Evolutionary conservation across 2,329 filamentous ascomycete species (phyloP).

Genomic region (Chrysosporium keratinophilum): DNA sequence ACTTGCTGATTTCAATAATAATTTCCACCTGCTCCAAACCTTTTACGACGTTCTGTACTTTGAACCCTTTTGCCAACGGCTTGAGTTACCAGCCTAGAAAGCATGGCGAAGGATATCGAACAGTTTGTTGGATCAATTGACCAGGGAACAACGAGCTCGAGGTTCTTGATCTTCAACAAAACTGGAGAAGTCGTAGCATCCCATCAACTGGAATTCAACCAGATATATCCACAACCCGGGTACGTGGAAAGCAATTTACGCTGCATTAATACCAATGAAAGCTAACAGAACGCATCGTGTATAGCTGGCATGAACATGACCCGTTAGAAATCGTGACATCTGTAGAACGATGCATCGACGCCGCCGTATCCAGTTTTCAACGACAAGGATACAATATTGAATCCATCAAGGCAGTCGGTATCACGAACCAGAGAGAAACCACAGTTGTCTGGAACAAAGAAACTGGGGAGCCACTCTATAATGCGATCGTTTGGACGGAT

Average conservation of each 20-base stretch:
- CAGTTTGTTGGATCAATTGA: constrained; percentile 76
- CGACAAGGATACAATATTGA: constrained; percentile 56
- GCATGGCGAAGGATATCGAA: constrained; percentile 4
- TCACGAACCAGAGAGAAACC: constrained; percentile 87
- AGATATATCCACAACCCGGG: constrained; percentile 81
- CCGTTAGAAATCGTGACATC: constrained; percentile 64
- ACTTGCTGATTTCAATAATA: too few relatives aligned
- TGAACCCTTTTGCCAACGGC: too few relatives aligned
- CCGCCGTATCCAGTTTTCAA: constrained; percentile 61
- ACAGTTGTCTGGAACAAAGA: constrained; percentile 72
- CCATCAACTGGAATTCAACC: constrained; percentile 79
- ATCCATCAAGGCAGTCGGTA: constrained; percentile 66
- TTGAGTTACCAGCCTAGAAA: neutral
- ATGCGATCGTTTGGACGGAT: constrained; percentile 85
- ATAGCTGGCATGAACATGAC: constrained; percentile 83
- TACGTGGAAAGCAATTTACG: constrained; percentile 38
- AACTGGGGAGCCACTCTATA: constrained; percentile 73
- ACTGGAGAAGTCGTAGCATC: constrained; percentile 66
- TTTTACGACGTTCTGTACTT: too few relatives aligned
- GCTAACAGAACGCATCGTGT: neutral
- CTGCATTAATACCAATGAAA: neutral
- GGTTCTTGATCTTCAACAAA: constrained; percentile 83
- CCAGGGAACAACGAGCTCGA: constrained; percentile 78
- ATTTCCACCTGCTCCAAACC: too few relatives aligned
- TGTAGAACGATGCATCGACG: constrained; percentile 69